These are phyloP conservation scores for Cystobasidium slooffiae DNA, from an alignment of 1,284 basidiomycete species.

Conservation along the genomic window DNA sequence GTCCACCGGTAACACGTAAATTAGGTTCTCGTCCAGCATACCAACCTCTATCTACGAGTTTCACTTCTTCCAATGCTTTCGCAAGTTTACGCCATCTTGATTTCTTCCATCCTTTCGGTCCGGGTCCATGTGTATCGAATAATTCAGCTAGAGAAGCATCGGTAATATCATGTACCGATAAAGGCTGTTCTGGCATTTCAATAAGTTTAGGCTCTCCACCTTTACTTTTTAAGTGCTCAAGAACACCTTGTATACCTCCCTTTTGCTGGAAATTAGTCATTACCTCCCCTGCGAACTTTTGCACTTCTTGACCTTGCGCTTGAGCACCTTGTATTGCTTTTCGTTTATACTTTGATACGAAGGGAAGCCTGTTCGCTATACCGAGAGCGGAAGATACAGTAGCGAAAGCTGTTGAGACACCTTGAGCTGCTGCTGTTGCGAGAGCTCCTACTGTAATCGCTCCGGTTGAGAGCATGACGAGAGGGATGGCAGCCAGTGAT, in stretches of 20 bases:
- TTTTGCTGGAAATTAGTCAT: conserved; percentile 23
- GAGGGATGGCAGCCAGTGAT: conserved; percentile 39
- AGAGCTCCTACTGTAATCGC: conserved; percentile 32
- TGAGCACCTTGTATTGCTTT: conserved; percentile 37
- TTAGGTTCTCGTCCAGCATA: conserved; percentile 38
- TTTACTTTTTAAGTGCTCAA: conserved; percentile 41
- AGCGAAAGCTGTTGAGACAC: conserved; percentile 33
- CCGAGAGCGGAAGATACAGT: conserved; percentile 24
- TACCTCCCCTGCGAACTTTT: conserved; percentile 35
- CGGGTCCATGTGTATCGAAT: conserved; percentile 32
- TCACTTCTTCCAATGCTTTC: conserved; percentile 35
- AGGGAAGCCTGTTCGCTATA: conserved; percentile 25
- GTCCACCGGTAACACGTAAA: conserved; percentile 39
- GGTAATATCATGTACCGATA: conserved; percentile 38
- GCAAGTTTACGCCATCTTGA: conserved; percentile 24
- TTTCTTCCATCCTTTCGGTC: conserved; percentile 44
- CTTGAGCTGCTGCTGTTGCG: conserved; percentile 22
- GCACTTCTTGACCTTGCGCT: conserved; percentile 32
- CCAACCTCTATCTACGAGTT: conserved; percentile 40
- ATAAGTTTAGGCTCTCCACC: conserved; percentile 41
- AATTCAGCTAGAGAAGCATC: conserved; percentile 31
- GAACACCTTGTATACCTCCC: conserved; percentile 27
- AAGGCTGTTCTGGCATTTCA: conserved; percentile 36
- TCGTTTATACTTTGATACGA: conserved; percentile 21
- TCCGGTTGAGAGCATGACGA: conserved; percentile 32